Base-by-base conservation (phyloP, 192 early-diverging fungal genomes). In the Coemansia sp. region DNA sequence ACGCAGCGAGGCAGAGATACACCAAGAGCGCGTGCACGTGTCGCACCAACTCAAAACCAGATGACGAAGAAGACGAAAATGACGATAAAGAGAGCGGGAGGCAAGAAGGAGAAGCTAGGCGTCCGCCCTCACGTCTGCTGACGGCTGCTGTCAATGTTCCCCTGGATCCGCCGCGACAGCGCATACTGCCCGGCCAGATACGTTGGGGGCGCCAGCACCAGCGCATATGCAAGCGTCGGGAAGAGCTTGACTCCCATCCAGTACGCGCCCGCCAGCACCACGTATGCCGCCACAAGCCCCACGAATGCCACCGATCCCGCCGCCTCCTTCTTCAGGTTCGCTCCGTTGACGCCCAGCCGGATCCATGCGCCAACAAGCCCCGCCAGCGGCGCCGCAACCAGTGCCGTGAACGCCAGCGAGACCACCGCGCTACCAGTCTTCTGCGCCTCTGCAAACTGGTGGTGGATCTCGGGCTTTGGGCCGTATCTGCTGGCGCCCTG, bases 191-290 rank as follows among this genome's bases (percentile, higher is more conserved):
- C 80, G 10, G 58, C 57, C 72, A 70, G n/a, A 43, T 77, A 77
- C 65, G 80, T 83, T 37, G 80, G 80, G 64, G 69, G 72, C 56
- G 80, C 75, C 66, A 83, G 72, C 63, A 43, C 80, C 69, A 83
- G 67, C 45, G 63, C 69, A 22, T 75, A 83, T 14, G 72, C 65
- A 44, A 83, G 75, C 53, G 72, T 72, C 38, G 80, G 75, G 49
- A 83, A 64, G 67, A 83, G 69, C 67, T 65, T 64, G 45, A 77
- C 54, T 11, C 80, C 75, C 62, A 83, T 66, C 80, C 80, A 83
- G 68, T 83, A 83, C 22, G 80, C 75, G 4, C 72, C 55, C 9
- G 80, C 80, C 72, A 77, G 63, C 16, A 63, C 72, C 69, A 83
- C 65, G 37, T 83, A 83, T 37, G 72, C 69, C 14, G 75, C 63